These are phyloP conservation scores for Cucurbita ficifolia DNA, from an alignment of 306 rosid species.

Conservation along the genomic window DNA sequence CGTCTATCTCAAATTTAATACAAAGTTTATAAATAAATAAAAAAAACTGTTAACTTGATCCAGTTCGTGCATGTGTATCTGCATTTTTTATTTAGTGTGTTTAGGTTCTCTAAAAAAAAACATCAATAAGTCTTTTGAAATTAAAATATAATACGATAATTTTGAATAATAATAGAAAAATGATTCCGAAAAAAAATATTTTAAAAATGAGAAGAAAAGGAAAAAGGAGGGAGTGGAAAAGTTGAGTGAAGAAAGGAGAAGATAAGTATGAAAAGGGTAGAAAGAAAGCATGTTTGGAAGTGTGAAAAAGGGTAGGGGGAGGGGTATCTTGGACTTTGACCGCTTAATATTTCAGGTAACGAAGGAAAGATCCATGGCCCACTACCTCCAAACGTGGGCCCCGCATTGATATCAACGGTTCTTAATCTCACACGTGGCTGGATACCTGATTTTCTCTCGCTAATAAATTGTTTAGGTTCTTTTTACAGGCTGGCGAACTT, in stretches of 20 bases:
- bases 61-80: no score
- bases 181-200: background rate
- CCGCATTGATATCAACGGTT: background rate
- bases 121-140: no score
- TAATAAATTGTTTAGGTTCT: background rate
- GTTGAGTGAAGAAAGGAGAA: background rate
- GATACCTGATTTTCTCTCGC: background rate
- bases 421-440: background rate
- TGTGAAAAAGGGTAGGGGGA: background rate
- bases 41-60: no score
- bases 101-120: no score
- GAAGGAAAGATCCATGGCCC: no score
- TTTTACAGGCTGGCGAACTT: background rate
- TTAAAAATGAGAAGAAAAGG: background rate
- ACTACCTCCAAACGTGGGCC: background rate
- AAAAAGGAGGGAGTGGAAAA: background rate
- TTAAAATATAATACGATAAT: no score
- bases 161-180: background rate
- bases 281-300: background rate
- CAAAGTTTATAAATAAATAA: no score
- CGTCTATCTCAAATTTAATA: no score
- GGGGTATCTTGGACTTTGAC: conserved; percentile 7
- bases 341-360: background rate
- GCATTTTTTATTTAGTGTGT: no score
- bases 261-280: background rate